A percentile compares a stretch with the other conserved stretches of the same genome.
Evolutionary conservation across 352 stramenopile genomes (phyloP).

Genomic region (Aphanomyces euteiches): DNA sequence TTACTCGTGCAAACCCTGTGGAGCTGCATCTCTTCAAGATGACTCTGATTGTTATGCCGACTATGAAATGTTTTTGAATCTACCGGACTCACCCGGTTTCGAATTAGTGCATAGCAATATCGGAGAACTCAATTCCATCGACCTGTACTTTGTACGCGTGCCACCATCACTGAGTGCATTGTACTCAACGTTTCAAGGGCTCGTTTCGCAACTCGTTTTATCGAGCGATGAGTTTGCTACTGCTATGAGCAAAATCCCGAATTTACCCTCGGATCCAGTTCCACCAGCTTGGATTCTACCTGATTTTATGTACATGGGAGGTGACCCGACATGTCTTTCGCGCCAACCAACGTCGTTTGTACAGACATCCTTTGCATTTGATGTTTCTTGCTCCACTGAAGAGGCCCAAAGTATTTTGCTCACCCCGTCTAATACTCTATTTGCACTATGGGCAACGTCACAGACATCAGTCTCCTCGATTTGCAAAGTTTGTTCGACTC

Average conservation of each 20-base stretch:
- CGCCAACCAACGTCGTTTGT: not conserved
- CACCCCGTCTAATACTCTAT: not conserved
- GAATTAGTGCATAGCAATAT: not conserved
- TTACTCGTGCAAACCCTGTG: conserved; percentile 7
- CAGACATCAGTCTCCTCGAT: not conserved
- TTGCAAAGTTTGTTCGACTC: not conserved
- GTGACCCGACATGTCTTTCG: conserved; percentile 11
- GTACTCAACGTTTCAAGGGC: not conserved
- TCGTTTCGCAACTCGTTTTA: not conserved
- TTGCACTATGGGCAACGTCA: not conserved
- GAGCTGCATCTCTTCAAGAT: not conserved
- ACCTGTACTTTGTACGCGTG: conserved; percentile 3
- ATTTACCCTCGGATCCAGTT: not conserved
- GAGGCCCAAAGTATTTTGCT: not conserved
- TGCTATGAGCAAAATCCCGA: not conserved
- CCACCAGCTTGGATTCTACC: not conserved
- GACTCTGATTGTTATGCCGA: not conserved
- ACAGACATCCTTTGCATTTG: conserved; percentile 24
- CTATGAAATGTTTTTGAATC: not conserved
- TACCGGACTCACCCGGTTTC: not conserved
- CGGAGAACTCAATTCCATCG: conserved; percentile 16
- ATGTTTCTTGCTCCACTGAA: conserved; percentile 2
- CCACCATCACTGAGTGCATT: not conserved
- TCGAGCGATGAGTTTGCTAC: not conserved
- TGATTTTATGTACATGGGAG: conserved; percentile 1